Evolutionary conservation across 2,329 filamentous ascomycete species (phyloP), one percentile per base, ranked within the genome.

Genomic region (Mariannaea elegans): DNA sequence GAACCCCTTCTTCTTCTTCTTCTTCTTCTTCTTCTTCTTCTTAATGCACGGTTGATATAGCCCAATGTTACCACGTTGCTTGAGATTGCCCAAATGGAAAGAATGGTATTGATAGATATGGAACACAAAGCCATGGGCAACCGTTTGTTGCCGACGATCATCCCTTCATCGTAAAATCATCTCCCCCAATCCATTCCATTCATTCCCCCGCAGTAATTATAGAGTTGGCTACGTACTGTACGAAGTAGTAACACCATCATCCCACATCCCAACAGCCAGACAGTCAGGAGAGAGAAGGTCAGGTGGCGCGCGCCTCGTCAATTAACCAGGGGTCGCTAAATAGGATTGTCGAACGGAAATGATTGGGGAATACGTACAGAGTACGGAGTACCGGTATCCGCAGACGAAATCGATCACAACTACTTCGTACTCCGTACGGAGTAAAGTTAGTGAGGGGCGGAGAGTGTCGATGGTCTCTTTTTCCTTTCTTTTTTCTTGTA

Each of bases 221-320:
- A n/a, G n/a, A n/a, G n/a, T n/a, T n/a, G 24, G 24, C 24, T 27
- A 9, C 24, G 9, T n/a, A 27, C 24, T 6, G 9, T 6, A 27
- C 9, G 24, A 9, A 27, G 24, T 9, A 27, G 24, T 27, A 27
- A 9, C 9, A 27, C 55, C 49, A 44, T 44, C 19, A 32, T 50
- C 23, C 47, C 32, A 38, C 23, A 23, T 21, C 21, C 23, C 8
- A 18, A 7, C 21, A 36, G 32, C 29, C 56, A 65, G 56, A 63
- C 49, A 67, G 56, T 65, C 65, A 68, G 53, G 46, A 39, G 49
- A 61, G 56, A 45, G 24, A 36, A 61, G 51, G 64, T 62, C 63
- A 62, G 48, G 63, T 54, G 32, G 32, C 32, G 7, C 13, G 14
- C 32, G 62, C 56, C 64, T 49, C 46, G 9, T 32, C 32, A 23